A percentile compares a stretch with the other conserved stretches of the same genome.
Conservation (phyloP, 768 basidiomycete species). For the Cyclocybe cylindracea region DNA sequence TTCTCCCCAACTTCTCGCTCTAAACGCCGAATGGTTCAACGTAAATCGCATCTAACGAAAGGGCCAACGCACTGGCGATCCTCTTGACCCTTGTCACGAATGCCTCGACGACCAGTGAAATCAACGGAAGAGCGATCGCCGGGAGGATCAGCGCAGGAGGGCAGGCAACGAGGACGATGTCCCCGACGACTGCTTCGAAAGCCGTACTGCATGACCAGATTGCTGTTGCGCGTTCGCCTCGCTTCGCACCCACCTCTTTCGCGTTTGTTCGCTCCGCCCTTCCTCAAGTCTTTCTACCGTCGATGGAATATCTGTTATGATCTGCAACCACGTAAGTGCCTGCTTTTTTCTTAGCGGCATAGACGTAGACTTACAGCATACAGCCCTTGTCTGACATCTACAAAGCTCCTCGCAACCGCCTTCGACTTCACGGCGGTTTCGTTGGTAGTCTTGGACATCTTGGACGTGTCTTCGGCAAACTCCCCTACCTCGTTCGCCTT, state of each 20-base stretch:
- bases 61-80: background rate
- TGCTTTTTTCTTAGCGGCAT: no score
- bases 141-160: slow-evolving; percentile 5
- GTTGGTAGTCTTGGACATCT: background rate
- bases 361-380: background rate
- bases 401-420: background rate
- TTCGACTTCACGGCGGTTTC: background rate
- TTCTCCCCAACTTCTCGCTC: background rate
- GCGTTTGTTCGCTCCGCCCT: background rate
- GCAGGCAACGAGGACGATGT: background rate
- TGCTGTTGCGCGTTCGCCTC: background rate
- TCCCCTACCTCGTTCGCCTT: background rate
- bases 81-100: background rate
- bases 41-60: background rate
- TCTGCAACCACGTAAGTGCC: background rate
- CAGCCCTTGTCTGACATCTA: background rate
- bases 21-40: background rate
- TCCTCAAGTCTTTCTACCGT: slow-evolving; percentile 3
- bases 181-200: slow-evolving; percentile 1
- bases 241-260: slow-evolving; percentile 1
- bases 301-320: slow-evolving; percentile 1
- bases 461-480: background rate
- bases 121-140: slow-evolving; percentile 7
- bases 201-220: background rate
- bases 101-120: background rate